Evolutionary conservation across 495 filamentous ascomycete species (phyloP).

Genomic region (Sporormia fimetaria): DNA sequence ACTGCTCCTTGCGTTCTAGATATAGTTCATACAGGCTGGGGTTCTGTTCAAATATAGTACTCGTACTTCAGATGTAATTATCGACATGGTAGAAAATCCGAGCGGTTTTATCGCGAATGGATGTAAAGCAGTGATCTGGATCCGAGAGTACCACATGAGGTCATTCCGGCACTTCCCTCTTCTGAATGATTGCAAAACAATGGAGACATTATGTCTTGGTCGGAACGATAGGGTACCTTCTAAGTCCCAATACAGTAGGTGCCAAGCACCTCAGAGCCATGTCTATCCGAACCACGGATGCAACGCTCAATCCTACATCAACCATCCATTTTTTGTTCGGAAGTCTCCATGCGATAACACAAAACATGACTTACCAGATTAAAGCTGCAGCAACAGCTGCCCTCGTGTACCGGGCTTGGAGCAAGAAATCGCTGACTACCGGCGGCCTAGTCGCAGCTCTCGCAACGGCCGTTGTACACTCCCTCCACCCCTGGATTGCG

Average conservation of each 20-base stretch:
- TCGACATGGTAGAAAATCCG: no score
- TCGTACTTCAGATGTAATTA: no score
- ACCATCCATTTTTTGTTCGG: no score
- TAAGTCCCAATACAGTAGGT: not conserved
- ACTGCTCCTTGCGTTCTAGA: no score
- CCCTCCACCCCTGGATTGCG: slow-evolving; percentile 81
- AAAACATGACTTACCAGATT: slow-evolving; percentile 57
- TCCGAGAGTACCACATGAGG: not conserved
- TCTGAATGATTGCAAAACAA: not conserved
- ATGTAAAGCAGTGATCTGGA: no score
- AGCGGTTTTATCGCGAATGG: no score
- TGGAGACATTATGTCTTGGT: not conserved
- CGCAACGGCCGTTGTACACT: slow-evolving; percentile 66
- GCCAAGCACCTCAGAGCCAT: not conserved
- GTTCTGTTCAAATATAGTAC: no score
- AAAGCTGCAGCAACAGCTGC: slow-evolving; percentile 52
- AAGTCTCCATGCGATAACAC: not conserved
- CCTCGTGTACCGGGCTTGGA: slow-evolving; percentile 58
- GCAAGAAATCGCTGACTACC: slow-evolving; percentile 65
- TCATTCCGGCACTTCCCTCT: not conserved
- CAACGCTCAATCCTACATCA: not conserved
- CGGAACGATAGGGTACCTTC: not conserved
- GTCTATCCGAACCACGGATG: not conserved
- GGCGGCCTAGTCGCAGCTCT: slow-evolving; percentile 55
- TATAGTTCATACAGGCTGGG: no score